Base-by-base conservation (phyloP, 768 basidiomycete genomes). In the Polyporus arcularius region DNA sequence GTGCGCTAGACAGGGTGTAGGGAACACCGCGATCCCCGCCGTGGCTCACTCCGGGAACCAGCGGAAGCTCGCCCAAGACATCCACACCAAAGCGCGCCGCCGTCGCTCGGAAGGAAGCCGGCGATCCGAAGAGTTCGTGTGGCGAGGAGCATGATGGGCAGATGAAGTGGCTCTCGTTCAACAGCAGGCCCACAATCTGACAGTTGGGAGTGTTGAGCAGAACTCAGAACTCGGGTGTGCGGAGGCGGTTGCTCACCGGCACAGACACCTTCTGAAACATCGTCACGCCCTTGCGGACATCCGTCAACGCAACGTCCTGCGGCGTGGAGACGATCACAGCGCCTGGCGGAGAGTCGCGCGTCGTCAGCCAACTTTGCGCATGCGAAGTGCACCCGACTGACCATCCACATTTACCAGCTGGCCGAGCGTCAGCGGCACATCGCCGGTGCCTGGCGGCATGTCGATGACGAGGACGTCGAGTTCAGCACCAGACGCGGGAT, bases 371-470 rank as follows among this genome's bases (percentile, higher is more conserved):
- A 3, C 5, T 40, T 30, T 49, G 21, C 21, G 21, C 21, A 26
- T 26, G 21, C 21, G 21, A 26, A 26, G 21, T 26, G 8, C n/a
- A 28, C 16, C 5, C n/a, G 15, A 71, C 86, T 45, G 51, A 92
- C 94, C 94, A 64, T 96, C 85, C 1, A 95, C 89, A 14, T 80
- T 72, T 0, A 95, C 92, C 21, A 96, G 81, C 69, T 97, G 95
- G 1, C 91, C 94, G 0, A 99, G 77, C 7, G 92, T 95, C 49
- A 99, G 80, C 8, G 93, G 92, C 0, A 99, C 94, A 71, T 99
- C 96, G 0, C 96, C 96, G 0, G 96, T 99, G 0, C 96, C 96
- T 0, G 96, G 96, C 2, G 96, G 96, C 88, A 97, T 94, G 71
- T 99, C 96, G 28, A 98, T 78, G 7, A 98, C 90, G 15, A 99